These are phyloP conservation scores for Globisporangium lucens DNA, from an alignment of 352 stramenopile genomes.

Conservation along the genomic window DNA sequence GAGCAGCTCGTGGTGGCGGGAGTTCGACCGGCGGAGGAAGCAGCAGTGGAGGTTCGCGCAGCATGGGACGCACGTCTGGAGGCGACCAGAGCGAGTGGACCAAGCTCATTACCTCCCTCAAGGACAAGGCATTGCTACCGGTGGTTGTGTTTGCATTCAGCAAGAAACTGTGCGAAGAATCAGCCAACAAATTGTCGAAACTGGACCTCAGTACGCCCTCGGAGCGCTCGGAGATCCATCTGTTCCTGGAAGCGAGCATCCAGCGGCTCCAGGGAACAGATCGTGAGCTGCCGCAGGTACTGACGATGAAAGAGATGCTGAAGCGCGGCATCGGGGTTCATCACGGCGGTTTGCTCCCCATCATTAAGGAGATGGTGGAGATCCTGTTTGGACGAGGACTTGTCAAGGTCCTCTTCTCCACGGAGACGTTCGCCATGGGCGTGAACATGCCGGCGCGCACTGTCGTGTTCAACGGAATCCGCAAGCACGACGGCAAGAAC, in stretches of 20 bases:
- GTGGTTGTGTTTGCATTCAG: constrained; percentile 95
- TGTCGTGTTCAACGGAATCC: constrained; percentile 97
- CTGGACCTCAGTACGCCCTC: constrained; percentile 68
- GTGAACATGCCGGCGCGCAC: constrained; percentile 98
- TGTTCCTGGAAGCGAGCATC: constrained; percentile 77
- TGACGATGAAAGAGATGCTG: constrained; percentile 96
- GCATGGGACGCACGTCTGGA: constrained; percentile 54
- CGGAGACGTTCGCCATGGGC: constrained; percentile 99
- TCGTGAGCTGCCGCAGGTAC: constrained; percentile 96
- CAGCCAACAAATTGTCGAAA: constrained; percentile 69
- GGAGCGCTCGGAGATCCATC: constrained; percentile 79
- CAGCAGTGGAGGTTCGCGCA: constrained; percentile 29
- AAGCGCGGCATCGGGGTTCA: constrained; percentile 96
- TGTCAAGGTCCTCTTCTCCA: constrained; percentile 98
- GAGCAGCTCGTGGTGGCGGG: constrained; percentile 22
- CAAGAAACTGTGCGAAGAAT: constrained; percentile 83
- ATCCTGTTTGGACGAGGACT: constrained; percentile 97
- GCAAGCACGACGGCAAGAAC: constrained; percentile 96
- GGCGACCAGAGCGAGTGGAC: constrained; percentile 86
- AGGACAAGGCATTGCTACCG: constrained; percentile 92
- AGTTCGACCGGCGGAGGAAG: constrained; percentile 28
- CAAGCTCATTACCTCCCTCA: constrained; percentile 80
- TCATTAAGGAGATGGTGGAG: constrained; percentile 99
- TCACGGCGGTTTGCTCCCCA: constrained; percentile 96
- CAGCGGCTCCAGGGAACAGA: constrained; percentile 92